Evolutionary conservation across 1,139 yeast species (phyloP), one percentile per base, ranked within the genome.

Genomic region (Schizosaccharomyces versatilis): DNA sequence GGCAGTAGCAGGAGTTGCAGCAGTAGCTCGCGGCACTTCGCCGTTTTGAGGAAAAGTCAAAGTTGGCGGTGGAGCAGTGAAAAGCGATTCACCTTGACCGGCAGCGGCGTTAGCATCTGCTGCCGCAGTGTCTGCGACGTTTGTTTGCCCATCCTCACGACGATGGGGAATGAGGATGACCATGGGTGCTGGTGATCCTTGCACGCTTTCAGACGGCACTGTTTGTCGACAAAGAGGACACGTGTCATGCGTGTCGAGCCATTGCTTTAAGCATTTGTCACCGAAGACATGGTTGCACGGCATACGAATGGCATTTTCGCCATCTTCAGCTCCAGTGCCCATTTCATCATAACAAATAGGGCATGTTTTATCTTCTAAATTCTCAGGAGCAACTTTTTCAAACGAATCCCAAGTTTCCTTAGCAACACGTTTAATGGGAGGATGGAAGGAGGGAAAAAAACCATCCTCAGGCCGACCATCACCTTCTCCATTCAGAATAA

Each of bases 211-310:
- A 32, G 19, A 36, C 14, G 49, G 49, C 10, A 82, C 76, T 1
- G 74, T 70, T 36, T 69, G 69, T 57, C 95, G 76, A 64, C 96
- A 85, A 55, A 84, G 69, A 0, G 96, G 96, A 65, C 96, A 85
- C 1, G 84, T 77, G 40, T 77, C 71, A 57, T 81, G 77, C 52
- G 73, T 70, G 58, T 73, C 72, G 54, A 85, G 74, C 96, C 96
- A 85, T 60, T 80, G 81, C 59, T 71, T 73, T 47, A 84, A 69
- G 68, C 96, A 85, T 36, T 74, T 74, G 59, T 77, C 73, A 3
- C 95, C 94, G 69, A 84, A 84, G 0, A 77, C 63, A 64, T 84
- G 95, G 8, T 78, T 78, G 67, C 97, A 88, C 0, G 95, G 93
- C 75, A 88, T 72, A 59, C 74, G 70, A 1, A 82, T 70, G 0